Evolutionary conservation across 2,329 filamentous ascomycete genomes (phyloP), one percentile per base, ranked within the genome.

Genomic region (Hirsutella thompsonii): DNA sequence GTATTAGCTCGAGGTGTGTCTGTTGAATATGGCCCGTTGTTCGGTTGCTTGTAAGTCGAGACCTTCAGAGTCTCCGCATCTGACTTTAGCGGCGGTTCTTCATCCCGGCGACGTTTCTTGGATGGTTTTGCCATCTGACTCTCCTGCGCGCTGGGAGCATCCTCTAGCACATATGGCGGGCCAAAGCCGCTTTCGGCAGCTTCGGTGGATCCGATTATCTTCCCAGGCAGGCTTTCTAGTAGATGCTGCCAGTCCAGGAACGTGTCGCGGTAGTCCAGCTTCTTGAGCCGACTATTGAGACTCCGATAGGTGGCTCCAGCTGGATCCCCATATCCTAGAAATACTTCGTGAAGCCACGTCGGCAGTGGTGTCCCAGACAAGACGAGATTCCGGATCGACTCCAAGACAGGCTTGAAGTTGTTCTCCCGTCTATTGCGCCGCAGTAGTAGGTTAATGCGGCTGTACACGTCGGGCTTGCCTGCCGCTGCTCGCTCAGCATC

Each of bases 211-310:
- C 94, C 86, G 43, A 96, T 74, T 3, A 76, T 84, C 64, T 83
- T 90, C 19, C 85, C 87, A n/a, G 88, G 85, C 46, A 94, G 72
- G 55, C 86, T 92, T 59, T 92, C 86, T 35, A 90, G 73, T 29
- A 98, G 70, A 66, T 98, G 93, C 52, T 93, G 80, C 89, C 90
- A 96, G 62, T 95, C 80, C 44, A 96, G 62, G 57, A 98, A 95
- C 0, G 92, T 96, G 56, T 98, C 93, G 42, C 88, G 75, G 57
- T 88, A 95, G 58, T 98, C 88, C 40, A 98, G 68, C 42, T 75
- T 84, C 52, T 79, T 78, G 47, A 94, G 69, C 44, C 80, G 75
- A 57, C 87, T 92, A 2, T 83, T 66, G 14, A 98, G 65, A 39
- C 87, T 81, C 47, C 84, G 87, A 63, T 94, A 94, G 19, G 79